Base-by-base conservation (phyloP, 768 basidiomycete species). In the Mycena chlorophos region DNA sequence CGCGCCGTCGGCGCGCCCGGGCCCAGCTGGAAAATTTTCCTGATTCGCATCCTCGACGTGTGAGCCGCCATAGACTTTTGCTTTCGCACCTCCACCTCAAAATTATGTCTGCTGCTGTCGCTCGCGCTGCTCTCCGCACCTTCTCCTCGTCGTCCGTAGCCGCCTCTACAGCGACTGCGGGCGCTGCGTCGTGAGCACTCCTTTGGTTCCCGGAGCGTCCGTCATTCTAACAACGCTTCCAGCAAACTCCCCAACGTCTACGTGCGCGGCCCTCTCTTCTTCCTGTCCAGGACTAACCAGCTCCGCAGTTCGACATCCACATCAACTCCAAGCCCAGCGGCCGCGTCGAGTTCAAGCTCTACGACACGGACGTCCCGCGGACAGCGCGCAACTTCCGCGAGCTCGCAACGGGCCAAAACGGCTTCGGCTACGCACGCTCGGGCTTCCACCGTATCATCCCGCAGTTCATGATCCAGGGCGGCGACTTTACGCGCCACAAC, bases 341-440 rank as follows among this genome's bases (percentile, higher is more conserved):
- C 5, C 82, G 84, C 45, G 83, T 97, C 68, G 75, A 82, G 54
- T 94, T 98, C 85, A 87, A 86, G 77, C 84, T 98, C 25, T 94
- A 76, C 70, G 92, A 95, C 75, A 78, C 84, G 4, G 79, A 82
- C 47, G 87, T 89, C 14, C 91, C 91, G 47, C 82, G 74, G 65
- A 93, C 90, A 2, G 75, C 89, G 8, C 73, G 60, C 28, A 94
- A 98, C 78, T 98, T 98, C 81, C 88, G 95, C 51, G 90, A 92
- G 71, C 82, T 97, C 46, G 86, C 86, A 52, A 92, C 89, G 13
- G 88, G 90, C 42, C 64, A 82, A 67, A 65, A 88, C 51, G 89
- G 89, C 3, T 91, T 73, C 55, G 88, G 91, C 43, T 98, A 95
- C 75, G 46, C 69, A 48, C 86, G 84, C 17, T 76, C 75, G 20